Conservation (phyloP, 305 asterid species). For the Fraxinus latifolia region DNA sequence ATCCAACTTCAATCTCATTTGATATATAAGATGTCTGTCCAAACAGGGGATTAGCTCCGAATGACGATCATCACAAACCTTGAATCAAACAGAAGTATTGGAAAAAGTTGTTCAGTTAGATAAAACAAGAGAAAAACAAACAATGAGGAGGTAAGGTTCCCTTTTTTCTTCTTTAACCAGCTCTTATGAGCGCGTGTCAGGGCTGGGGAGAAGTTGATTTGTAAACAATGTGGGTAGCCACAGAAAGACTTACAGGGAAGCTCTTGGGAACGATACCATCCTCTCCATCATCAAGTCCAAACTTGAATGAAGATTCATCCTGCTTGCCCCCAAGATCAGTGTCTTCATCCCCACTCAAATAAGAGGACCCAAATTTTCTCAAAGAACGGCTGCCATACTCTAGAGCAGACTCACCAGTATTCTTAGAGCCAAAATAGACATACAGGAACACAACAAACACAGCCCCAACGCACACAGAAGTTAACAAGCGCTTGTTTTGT, state of each 20-base stretch:
- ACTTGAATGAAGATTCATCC: slow-evolving; percentile 58
- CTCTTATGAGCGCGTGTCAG: not conserved
- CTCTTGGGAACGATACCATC: slow-evolving; percentile 50
- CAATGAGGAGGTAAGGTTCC: not conserved
- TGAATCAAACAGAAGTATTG: not conserved
- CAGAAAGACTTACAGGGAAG: slow-evolving; percentile 64
- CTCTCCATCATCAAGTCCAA: slow-evolving; percentile 62
- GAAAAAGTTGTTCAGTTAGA: not conserved
- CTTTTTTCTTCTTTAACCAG: not conserved
- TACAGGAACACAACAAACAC: slow-evolving; percentile 61
- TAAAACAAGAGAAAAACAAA: not conserved
- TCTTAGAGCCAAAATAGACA: slow-evolving; percentile 66
- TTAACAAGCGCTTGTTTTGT: slow-evolving; percentile 67
- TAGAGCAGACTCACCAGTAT: slow-evolving; percentile 70
- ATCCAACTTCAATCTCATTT: slow-evolving; percentile 82
- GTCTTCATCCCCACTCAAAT: slow-evolving; percentile 82
- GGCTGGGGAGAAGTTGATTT: not conserved
- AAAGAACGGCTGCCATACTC: slow-evolving; percentile 86
- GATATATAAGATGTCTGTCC: slow-evolving; percentile 80
- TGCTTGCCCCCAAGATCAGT: slow-evolving; percentile 58
- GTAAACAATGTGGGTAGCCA: not conserved
- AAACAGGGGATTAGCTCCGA: slow-evolving; percentile 83
- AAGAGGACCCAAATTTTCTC: slow-evolving; percentile 73
- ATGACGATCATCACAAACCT: slow-evolving; percentile 65
- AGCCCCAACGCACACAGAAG: slow-evolving; percentile 52